Conservation (phyloP, 345 rosid genomes). For the Pistacia atlantica region DNA sequence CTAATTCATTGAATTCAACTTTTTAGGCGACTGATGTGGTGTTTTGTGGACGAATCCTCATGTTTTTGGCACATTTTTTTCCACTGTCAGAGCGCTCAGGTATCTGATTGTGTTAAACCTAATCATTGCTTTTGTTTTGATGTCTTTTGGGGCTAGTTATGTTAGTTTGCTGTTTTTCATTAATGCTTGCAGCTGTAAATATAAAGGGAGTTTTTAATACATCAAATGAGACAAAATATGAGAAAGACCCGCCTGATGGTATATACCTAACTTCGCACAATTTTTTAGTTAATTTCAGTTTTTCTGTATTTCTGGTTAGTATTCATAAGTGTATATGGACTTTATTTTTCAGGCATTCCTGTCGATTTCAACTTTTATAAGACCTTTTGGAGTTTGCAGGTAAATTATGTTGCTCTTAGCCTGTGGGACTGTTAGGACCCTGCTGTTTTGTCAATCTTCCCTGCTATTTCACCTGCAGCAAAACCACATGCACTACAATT, state of each 20-base stretch:
- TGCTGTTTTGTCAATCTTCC: too few relatives aligned
- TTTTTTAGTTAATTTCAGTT: constrained; percentile 7
- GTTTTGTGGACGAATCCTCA: constrained; percentile 94
- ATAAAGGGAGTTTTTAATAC: constrained; percentile 96
- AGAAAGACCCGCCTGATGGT: constrained; percentile 90
- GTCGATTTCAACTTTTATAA: constrained; percentile 96
- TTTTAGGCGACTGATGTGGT: constrained; percentile 94
- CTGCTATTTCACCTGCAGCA: too few relatives aligned
- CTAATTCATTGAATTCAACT: constrained; percentile 25
- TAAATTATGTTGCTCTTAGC: constrained; percentile 20
- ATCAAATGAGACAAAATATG: constrained; percentile 93
- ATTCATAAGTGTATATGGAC: constrained; percentile 3
- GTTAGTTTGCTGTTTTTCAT: constrained; percentile 19
- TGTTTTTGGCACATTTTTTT: constrained; percentile 95
- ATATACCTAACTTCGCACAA: constrained; percentile 24
- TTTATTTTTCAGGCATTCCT: constrained; percentile 62
- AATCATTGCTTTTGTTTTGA: neutral
- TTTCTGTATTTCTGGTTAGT: constrained; percentile 14
- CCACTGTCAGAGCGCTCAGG: constrained; percentile 98
- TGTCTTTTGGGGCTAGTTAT: constrained; percentile 12
- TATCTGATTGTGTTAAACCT: constrained; percentile 28
- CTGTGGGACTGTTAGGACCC: too few relatives aligned
- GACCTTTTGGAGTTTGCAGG: constrained; percentile 99
- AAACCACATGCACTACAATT: too few relatives aligned
- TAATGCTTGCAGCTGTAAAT: constrained; percentile 82